A percentile compares a stretch with the other conserved stretches of the same genome.
Evolutionary conservation across 148 eudicot species (phyloP).

Genomic region (Dianthus caryophyllus): DNA sequence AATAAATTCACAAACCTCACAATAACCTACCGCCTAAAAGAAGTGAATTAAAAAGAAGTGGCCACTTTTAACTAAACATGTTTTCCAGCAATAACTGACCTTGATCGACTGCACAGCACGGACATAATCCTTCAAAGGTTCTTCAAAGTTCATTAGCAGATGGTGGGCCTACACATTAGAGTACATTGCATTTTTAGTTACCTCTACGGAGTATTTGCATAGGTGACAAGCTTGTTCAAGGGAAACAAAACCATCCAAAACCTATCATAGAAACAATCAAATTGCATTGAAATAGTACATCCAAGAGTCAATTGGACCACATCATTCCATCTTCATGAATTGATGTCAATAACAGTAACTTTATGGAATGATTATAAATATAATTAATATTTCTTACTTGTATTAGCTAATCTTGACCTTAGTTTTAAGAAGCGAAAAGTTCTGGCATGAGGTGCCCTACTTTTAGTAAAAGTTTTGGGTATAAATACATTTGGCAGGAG

Average conservation of each 20-base stretch:
- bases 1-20: neutral
- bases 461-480: no score
- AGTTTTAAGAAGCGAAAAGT: no score
- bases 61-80: no score
- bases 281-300: neutral
- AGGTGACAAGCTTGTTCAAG: neutral
- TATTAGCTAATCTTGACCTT: no score
- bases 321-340: neutral
- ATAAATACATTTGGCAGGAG: no score
- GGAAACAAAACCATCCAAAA: constrained; percentile 5
- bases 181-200: neutral
- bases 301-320: neutral
- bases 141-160: constrained; percentile 82
- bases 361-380: neutral
- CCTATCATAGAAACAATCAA: neutral
- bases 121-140: constrained; percentile 94
- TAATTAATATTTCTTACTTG: neutral
- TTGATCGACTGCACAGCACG: constrained; percentile 96
- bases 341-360: neutral
- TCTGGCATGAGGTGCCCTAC: no score
- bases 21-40: neutral
- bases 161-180: constrained; percentile 9
- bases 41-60: neutral
- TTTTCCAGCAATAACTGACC: constrained; percentile 44
- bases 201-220: no score